phyloP scores from a whole-genome alignment of 2,329 filamentous ascomycete genomes.

The Ascochyta fabae region DNA sequence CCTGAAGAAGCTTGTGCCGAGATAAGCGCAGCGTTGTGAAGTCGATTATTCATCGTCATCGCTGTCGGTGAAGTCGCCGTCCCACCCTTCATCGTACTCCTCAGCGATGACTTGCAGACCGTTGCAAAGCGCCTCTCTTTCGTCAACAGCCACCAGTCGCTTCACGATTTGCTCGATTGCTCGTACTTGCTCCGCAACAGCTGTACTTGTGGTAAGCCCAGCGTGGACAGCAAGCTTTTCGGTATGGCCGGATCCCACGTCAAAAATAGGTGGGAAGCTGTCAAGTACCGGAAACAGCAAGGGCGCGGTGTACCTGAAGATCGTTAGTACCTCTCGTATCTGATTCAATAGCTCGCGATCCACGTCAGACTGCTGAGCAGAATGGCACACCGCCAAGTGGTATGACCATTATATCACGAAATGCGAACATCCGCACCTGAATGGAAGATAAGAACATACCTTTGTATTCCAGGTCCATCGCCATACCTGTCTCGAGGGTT shows the following conservation, averaged over 20 bases:
- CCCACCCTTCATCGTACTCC: slow-evolving; percentile 88
- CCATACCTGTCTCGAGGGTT: slow-evolving; percentile 46
- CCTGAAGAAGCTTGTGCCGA: slow-evolving; percentile 10
- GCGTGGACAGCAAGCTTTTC: slow-evolving; percentile 55
- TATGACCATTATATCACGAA: not conserved
- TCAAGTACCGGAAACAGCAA: slow-evolving; percentile 79
- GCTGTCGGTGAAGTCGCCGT: slow-evolving; percentile 66
- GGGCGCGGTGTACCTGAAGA: slow-evolving; percentile 56
- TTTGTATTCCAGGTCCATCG: slow-evolving; percentile 44
- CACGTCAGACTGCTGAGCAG: slow-evolving; percentile 6
- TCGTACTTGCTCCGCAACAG: slow-evolving; percentile 73
- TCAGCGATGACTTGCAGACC: slow-evolving; percentile 82
- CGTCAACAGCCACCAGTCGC: slow-evolving; percentile 72
- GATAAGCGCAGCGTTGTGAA: not conserved
- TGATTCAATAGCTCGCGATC: slow-evolving; percentile 10
- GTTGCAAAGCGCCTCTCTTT: slow-evolving; percentile 83
- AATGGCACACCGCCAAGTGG: slow-evolving; percentile 2
- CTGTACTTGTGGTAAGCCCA: slow-evolving; percentile 75
- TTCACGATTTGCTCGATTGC: slow-evolving; percentile 68
- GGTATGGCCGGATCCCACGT: slow-evolving; percentile 49
- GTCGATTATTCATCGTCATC: slow-evolving; percentile 65
- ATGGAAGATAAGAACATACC: slow-evolving; percentile 31
- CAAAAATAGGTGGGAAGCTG: slow-evolving; percentile 82
- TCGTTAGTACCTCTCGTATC: slow-evolving; percentile 22
- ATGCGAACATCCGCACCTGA: not conserved